Evolutionary conservation across 2,329 filamentous ascomycete species (phyloP).

Genomic region (Colletotrichum sp.): DNA sequence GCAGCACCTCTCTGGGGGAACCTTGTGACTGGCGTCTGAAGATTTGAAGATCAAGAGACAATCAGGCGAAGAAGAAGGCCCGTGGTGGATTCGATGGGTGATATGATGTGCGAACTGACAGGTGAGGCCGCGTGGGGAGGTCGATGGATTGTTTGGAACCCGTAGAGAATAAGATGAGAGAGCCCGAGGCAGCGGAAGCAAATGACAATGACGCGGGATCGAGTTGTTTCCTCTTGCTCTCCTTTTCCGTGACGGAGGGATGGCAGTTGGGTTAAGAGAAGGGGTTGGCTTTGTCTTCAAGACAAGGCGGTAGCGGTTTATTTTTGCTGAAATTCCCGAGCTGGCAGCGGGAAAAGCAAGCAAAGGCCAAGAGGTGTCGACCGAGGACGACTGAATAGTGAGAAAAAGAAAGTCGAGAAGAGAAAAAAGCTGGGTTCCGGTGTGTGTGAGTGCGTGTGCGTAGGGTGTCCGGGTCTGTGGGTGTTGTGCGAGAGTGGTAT

Average conservation of each 20-base stretch:
- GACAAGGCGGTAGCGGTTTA: not conserved
- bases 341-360: constrained; percentile 1
- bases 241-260: not conserved
- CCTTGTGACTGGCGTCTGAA: constrained; percentile 20
- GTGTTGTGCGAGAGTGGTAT: not conserved
- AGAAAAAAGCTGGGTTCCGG: not conserved
- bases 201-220: not conserved
- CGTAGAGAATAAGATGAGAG: not conserved
- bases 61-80: constrained; percentile 21
- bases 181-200: not conserved
- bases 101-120: constrained; percentile 21
- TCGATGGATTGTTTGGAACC: not conserved
- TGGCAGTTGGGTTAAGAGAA: not conserved
- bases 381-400: not conserved
- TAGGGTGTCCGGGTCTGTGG: not conserved
- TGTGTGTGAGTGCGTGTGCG: not conserved
- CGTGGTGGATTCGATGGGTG: not conserved
- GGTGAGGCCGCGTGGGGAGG: constrained; percentile 9
- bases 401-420: constrained; percentile 18
- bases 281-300: constrained; percentile 1
- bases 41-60: constrained; percentile 25
- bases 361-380: not conserved
- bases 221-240: not conserved
- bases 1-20: constrained; percentile 10
- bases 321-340: not conserved